Base-by-base conservation (phyloP, 2,329 filamentous ascomycete genomes). In the Metarhizium sp. region DNA sequence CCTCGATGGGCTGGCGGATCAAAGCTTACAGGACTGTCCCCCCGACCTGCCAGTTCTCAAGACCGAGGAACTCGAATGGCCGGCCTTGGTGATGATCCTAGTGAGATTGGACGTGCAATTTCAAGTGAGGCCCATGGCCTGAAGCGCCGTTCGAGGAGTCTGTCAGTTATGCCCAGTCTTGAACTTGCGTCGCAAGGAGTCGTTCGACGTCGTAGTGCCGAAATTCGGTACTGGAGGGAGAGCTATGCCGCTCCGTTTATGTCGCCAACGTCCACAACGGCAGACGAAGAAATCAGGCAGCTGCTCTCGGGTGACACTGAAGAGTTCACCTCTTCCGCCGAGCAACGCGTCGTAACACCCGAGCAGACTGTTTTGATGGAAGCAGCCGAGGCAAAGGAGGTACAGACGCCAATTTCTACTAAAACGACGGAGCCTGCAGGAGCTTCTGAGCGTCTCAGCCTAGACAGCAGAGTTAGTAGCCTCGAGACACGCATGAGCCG, bases 221-320 rank as follows among this genome's bases (percentile, higher is more conserved):
- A 86, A 65, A 84, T 85, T 43, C 77, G 80, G 13, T 82, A 81
- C 62, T 85, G 82, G 81, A 75, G 83, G 57, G 78, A 81, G 62
- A 85, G 82, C 58, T 81, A 82, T 59, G 78, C 77, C 49, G 74
- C 74, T 1, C 74, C 73, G 1, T 71, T 78, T 52, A 64, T 77
- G 54, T 82, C 80, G 6, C 78, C 79, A 0, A 67, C 78, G 36
- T 78, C 79, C 4, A 80, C 79, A 2, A 67, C 71, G 47, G 67
- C 67, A 20, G 70, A 72, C n/a, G 71, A 75, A 40, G 51, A 51
- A 34, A 48, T 25, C 2, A 20, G 51, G 59, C 61, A 52, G 67
- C 73, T 49, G 70, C 71, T 10, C 55, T 60, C 0, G 65, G 62
- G 29, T 55, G 59, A 61, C 2, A 63, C 65, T 16, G 58, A 62